A percentile compares a stretch with the other conserved stretches of the same genome.
phyloP scores from a whole-genome alignment of 345 rosid genomes.

The Salix purpurea region DNA sequence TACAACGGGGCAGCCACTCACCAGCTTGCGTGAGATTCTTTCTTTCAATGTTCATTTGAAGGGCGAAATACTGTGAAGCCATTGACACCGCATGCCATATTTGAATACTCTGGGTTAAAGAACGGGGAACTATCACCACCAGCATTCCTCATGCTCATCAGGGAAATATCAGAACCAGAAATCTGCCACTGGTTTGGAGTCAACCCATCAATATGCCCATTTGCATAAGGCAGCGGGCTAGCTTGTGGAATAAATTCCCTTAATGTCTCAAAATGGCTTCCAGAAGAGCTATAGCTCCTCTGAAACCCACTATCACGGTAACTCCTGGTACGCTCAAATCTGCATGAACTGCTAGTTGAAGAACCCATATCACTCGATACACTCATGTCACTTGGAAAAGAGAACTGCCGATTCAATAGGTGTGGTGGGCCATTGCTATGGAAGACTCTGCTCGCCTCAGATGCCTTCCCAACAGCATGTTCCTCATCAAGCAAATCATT shows the following conservation, averaged over 20 bases:
- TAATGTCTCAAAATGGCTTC: constrained; percentile 33
- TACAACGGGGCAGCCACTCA: constrained; percentile 27
- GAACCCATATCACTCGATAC: constrained; percentile 38
- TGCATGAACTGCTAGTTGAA: constrained; percentile 38
- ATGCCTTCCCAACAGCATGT: constrained; percentile 37
- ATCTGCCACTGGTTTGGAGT: constrained; percentile 57
- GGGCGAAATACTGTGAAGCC: constrained; percentile 64
- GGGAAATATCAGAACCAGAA: constrained; percentile 52
- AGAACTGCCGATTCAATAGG: constrained; percentile 41
- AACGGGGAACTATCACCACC: constrained; percentile 51
- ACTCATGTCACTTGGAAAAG: constrained; percentile 51
- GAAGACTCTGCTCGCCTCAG: constrained; percentile 27
- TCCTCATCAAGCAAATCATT: constrained; percentile 91
- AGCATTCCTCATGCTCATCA: constrained; percentile 47
- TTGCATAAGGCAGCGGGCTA: constrained; percentile 37
- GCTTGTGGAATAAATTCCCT: constrained; percentile 54
- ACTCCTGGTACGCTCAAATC: constrained; percentile 56
- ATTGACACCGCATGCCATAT: constrained; percentile 54
- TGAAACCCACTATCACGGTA: constrained; percentile 50
- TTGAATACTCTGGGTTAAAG: constrained; percentile 43
- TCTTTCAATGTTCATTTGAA: constrained; percentile 71
- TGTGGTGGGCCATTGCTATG: constrained; percentile 47
- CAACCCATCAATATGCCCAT: constrained; percentile 59
- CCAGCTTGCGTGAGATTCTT: constrained; percentile 2
- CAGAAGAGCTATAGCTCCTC: constrained; percentile 37